Percentiles rank a stretch among this genome's conserved stretches.
These are phyloP conservation scores for Coleophoma eucalyptorum DNA, from an alignment of 2,329 filamentous ascomycete genomes.

Conservation along the genomic window DNA sequence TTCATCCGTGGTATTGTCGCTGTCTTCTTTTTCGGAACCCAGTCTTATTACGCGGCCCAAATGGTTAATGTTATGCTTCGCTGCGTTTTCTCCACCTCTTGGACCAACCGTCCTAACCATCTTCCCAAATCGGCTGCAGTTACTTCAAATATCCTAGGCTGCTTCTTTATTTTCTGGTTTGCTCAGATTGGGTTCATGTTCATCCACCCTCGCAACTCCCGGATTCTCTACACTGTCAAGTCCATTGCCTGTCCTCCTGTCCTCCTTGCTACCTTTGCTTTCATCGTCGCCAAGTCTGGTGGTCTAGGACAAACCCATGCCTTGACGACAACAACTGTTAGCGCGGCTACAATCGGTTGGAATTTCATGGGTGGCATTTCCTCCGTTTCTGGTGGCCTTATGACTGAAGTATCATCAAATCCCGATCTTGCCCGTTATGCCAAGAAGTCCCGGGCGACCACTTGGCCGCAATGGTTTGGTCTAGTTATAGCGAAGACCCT, in stretches of 20 bases:
- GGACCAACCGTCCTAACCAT: constrained; percentile 40
- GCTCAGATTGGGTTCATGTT: constrained; percentile 36
- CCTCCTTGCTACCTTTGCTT: constrained; percentile 56
- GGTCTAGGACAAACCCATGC: constrained; percentile 21
- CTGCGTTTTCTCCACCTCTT: constrained; percentile 33
- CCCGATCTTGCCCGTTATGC: constrained; percentile 37
- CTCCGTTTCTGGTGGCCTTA: constrained; percentile 25
- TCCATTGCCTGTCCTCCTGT: constrained; percentile 46
- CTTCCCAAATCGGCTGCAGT: constrained; percentile 43
- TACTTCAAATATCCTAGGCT: constrained; percentile 44
- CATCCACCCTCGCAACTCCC: constrained; percentile 24
- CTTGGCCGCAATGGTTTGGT: constrained; percentile 1
- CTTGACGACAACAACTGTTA: neutral
- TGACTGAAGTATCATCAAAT: constrained; percentile 31
- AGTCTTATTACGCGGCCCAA: constrained; percentile 57
- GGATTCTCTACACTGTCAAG: constrained; percentile 46
- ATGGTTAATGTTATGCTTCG: constrained; percentile 34
- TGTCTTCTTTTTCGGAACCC: constrained; percentile 56
- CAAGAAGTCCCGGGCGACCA: constrained; percentile 12
- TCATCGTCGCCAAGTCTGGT: constrained; percentile 52
- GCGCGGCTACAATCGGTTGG: constrained; percentile 13
- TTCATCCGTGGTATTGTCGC: constrained; percentile 35
- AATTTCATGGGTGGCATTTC: constrained; percentile 29
- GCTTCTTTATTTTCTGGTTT: constrained; percentile 50
- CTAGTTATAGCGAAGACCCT: constrained; percentile 1